Evolutionary conservation across 805 yeast species (phyloP), one percentile per base, ranked within the genome.

Genomic region (Scheffersomyces spartinae): DNA sequence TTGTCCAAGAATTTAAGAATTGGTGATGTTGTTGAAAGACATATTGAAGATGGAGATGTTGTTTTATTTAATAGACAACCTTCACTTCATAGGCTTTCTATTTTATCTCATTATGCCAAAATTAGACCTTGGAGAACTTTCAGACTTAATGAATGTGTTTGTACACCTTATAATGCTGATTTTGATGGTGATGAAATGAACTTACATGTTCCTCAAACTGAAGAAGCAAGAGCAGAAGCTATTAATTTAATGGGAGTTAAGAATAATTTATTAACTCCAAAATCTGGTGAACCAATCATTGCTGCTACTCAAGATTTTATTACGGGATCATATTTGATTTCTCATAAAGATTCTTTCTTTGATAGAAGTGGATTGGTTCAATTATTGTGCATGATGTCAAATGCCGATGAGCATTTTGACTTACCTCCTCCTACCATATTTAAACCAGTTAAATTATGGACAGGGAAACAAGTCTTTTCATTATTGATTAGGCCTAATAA

Each of bases 121-220:
- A 77, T 91, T 41, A 71, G 94, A 45, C 98, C 98, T 0, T 91
- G 97, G 97, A 70, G 98, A 59, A 91, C 99, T 2, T 83, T 91
- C 60, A 67, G 99, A 39, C 66, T 91, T 40, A 91, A 91, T 49
- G 97, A 91, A 55, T 91, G 98, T 77, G 99, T 91, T 7, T 91
- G 98, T 61, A 91, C 98, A 0, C 98, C 98, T 2, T 91, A 91
- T 57, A 93, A 93, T 52, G 99, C 99, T 20, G 99, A 91, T 69
- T 91, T 91, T 49, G 98, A 91, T 54, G 98, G 98, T 56, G 98
- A 91, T 57, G 98, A 91, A 54, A 91, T 91, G 98, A 91, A 91
- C 52, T 64, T 91, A 46, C 98, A 91, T 49, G 98, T 91, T 23
- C 98, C 98, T 2, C 99, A 91, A 53, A 91, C 97, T 2, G 97